Evolutionary conservation across 2,329 filamentous ascomycete genomes (phyloP).

Genomic region (Ophiostoma sp.): DNA sequence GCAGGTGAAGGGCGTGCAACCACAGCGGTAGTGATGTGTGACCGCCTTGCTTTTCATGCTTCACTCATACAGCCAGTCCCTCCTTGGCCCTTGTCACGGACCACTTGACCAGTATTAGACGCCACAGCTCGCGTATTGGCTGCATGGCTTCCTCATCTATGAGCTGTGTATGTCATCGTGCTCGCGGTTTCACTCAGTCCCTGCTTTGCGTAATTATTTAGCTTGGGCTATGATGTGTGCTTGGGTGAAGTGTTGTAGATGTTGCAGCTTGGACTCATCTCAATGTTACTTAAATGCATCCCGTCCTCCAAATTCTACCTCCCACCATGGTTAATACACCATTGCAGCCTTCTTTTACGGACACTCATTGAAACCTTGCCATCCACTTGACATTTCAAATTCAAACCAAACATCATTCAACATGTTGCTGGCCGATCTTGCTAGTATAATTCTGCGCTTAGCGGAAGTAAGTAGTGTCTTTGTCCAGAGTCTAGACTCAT

Average conservation of each 20-base stretch:
- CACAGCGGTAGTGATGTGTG: neutral
- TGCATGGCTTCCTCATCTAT: neutral
- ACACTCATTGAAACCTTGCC: neutral
- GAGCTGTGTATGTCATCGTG: neutral
- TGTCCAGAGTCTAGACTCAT: too few species aligned
- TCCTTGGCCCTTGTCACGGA: neutral
- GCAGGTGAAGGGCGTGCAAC: neutral
- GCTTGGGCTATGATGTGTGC: neutral
- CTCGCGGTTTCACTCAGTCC: neutral
- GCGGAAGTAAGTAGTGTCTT: slow-evolving; percentile 33
- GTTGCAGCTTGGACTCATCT: neutral
- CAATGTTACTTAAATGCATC: neutral
- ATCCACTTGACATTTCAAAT: neutral
- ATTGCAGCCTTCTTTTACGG: neutral
- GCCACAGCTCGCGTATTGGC: neutral
- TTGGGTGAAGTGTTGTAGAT: neutral
- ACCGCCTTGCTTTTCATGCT: slow-evolving; percentile 1
- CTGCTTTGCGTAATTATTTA: neutral
- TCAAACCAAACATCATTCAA: slow-evolving; percentile 26
- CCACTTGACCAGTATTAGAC: neutral
- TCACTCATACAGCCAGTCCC: neutral
- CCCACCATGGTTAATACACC: neutral
- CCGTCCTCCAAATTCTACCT: neutral
- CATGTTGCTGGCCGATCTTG: slow-evolving; percentile 50
- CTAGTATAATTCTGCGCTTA: slow-evolving; percentile 54